Evolutionary conservation across 768 basidiomycete genomes (phyloP).

Genomic region (Omphalotus guepiniiformis): DNA sequence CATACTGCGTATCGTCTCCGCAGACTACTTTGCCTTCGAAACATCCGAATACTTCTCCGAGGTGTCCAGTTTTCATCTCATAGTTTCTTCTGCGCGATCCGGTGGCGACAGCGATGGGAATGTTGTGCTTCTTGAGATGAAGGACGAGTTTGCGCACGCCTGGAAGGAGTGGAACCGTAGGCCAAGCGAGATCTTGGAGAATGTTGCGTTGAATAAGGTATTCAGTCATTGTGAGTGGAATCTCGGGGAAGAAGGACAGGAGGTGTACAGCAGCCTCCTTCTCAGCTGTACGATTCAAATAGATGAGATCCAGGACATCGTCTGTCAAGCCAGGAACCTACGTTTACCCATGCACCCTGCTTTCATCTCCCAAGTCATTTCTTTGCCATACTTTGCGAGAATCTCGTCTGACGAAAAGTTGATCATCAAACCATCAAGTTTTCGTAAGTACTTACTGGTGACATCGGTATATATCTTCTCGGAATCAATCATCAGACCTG

Average conservation of each 20-base stretch:
- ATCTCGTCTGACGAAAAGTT: constrained; percentile 51
- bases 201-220: constrained; percentile 54
- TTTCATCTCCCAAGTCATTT: constrained; percentile 88
- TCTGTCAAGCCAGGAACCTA: constrained; percentile 23
- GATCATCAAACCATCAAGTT: neutral
- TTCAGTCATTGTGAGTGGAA: constrained; percentile 56
- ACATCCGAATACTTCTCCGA: constrained; percentile 50
- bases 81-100: constrained; percentile 66
- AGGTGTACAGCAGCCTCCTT: constrained; percentile 59
- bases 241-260: constrained; percentile 72
- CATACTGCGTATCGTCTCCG: constrained; percentile 56
- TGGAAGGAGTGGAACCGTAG: constrained; percentile 66
- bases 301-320: neutral
- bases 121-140: constrained; percentile 60
- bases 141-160: constrained; percentile 65
- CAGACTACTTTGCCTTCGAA: constrained; percentile 70
- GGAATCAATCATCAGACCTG: constrained; percentile 74
- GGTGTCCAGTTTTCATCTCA: constrained; percentile 61
- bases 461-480: constrained; percentile 75
- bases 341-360: constrained; percentile 88
- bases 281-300: constrained; percentile 53
- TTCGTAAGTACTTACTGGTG: constrained; percentile 49
- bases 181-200: constrained; percentile 65
- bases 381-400: constrained; percentile 63
- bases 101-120: constrained; percentile 83